A percentile compares a stretch with the other conserved stretches of the same genome.
phyloP scores from a whole-genome alignment of 2,329 filamentous ascomycete species.

The Helminthosporium solani region DNA sequence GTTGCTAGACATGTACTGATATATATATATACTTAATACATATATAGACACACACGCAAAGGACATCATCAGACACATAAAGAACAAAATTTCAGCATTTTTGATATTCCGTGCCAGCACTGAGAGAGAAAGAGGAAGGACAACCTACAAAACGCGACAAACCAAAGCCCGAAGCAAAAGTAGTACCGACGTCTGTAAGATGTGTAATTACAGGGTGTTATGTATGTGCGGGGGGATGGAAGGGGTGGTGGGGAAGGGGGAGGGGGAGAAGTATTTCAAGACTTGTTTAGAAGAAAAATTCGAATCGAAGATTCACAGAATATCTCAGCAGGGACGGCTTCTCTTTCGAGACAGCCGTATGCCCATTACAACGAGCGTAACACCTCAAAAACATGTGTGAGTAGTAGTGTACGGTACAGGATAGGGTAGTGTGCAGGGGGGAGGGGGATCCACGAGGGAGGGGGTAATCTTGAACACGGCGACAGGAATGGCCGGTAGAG shows the following conservation, averaged over 20 bases:
- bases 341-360: constrained; percentile 12
- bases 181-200: background rate
- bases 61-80: no score
- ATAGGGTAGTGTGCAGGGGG: constrained; percentile 2
- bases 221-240: background rate
- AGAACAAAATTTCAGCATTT: constrained; percentile 8
- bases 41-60: no score
- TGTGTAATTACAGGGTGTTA: constrained; percentile 21
- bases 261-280: constrained; percentile 7
- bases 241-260: background rate
- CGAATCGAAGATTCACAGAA: constrained; percentile 40
- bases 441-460: no score
- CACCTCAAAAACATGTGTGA: constrained; percentile 39
- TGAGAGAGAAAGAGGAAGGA: no score
- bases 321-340: constrained; percentile 5
- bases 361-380: constrained; percentile 44
- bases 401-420: no score
- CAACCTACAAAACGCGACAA: constrained; percentile 25
- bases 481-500: constrained; percentile 28
- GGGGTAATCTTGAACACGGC: no score
- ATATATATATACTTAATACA: no score
- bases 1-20: no score
- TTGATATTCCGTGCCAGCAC: constrained; percentile 35
- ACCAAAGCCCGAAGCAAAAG: constrained; percentile 6
- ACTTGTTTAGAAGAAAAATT: constrained; percentile 17